phyloP scores from a whole-genome alignment of 2,329 filamentous ascomycete genomes.

The Penicillium sp. region DNA sequence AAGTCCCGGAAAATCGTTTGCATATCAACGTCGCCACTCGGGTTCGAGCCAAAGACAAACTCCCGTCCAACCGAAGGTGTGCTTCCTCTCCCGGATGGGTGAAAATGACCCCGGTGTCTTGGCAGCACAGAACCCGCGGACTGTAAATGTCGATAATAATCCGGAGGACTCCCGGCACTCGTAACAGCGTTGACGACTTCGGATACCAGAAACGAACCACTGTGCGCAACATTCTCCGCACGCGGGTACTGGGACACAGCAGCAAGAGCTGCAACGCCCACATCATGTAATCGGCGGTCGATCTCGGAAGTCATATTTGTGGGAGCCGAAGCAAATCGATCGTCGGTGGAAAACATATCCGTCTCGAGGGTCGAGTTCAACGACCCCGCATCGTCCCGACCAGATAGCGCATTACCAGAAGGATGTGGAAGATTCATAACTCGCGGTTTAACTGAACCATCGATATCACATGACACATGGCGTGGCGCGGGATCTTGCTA shows the following conservation, averaged over 20 bases:
- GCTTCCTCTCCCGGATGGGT: neutral
- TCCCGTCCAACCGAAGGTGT: slow-evolving; percentile 13
- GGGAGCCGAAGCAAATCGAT: neutral
- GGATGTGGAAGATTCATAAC: slow-evolving; percentile 17
- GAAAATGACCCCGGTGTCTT: neutral
- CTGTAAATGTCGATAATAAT: neutral
- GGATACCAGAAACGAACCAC: slow-evolving; percentile 21
- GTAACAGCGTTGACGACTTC: slow-evolving; percentile 33
- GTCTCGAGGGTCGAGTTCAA: neutral
- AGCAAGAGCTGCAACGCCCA: slow-evolving; percentile 30
- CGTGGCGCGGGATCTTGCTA: slow-evolving; percentile 4
- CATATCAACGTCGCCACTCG: slow-evolving; percentile 17
- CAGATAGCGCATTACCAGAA: neutral
- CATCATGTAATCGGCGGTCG: slow-evolving; percentile 21
- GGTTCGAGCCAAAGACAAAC: slow-evolving; percentile 9
- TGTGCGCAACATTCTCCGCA: slow-evolving; percentile 16
- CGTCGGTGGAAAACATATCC: neutral
- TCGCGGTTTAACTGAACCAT: slow-evolving; percentile 10
- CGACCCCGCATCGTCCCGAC: slow-evolving; percentile 1
- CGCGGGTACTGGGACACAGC: slow-evolving; percentile 30
- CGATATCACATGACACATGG: slow-evolving; percentile 23
- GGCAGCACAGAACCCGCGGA: slow-evolving; percentile 1
- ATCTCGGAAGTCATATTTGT: slow-evolving; percentile 15
- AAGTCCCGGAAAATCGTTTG: slow-evolving; percentile 19
- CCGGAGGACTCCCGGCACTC: neutral